Conservation (phyloP, 2,329 filamentous ascomycete genomes). For the Penicillium janthinellum region DNA sequence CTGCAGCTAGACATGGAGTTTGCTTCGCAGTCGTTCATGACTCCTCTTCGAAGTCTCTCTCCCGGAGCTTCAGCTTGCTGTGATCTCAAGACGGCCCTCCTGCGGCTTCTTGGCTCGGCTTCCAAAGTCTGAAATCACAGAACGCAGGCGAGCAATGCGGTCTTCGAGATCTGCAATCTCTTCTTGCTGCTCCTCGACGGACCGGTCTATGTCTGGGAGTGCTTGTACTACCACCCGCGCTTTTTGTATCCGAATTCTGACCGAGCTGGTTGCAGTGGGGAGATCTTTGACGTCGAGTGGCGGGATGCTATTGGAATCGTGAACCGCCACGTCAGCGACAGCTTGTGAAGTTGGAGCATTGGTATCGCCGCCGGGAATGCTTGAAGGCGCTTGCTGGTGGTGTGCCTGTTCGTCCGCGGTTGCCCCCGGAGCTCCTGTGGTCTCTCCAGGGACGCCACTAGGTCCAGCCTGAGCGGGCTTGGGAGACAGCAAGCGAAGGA, state of each 20-base stretch:
- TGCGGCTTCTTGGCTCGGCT: slow-evolving; percentile 28
- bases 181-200: slow-evolving; percentile 46
- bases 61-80: not conserved
- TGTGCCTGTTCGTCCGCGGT: slow-evolving; percentile 28
- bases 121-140: slow-evolving; percentile 46
- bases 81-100: slow-evolving; percentile 7
- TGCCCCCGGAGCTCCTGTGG: slow-evolving; percentile 30
- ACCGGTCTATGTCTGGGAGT: slow-evolving; percentile 49
- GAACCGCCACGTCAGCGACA: slow-evolving; percentile 26
- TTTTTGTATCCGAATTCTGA: slow-evolving; percentile 82
- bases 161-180: slow-evolving; percentile 48
- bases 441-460: slow-evolving; percentile 22
- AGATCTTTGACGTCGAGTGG: slow-evolving; percentile 73
- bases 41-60: not conserved
- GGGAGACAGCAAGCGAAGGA: slow-evolving; percentile 68
- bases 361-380: slow-evolving; percentile 23
- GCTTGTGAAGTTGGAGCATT: slow-evolving; percentile 31
- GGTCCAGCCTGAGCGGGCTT: slow-evolving; percentile 43
- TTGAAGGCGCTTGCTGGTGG: slow-evolving; percentile 31
- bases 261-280: slow-evolving; percentile 71
- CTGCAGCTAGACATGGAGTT: not conserved
- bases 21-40: not conserved
- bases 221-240: slow-evolving; percentile 59
- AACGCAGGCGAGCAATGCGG: slow-evolving; percentile 42
- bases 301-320: slow-evolving; percentile 39